Conservation (phyloP, 2,329 filamentous ascomycete species). For the Chaetomiaceae sp. region DNA sequence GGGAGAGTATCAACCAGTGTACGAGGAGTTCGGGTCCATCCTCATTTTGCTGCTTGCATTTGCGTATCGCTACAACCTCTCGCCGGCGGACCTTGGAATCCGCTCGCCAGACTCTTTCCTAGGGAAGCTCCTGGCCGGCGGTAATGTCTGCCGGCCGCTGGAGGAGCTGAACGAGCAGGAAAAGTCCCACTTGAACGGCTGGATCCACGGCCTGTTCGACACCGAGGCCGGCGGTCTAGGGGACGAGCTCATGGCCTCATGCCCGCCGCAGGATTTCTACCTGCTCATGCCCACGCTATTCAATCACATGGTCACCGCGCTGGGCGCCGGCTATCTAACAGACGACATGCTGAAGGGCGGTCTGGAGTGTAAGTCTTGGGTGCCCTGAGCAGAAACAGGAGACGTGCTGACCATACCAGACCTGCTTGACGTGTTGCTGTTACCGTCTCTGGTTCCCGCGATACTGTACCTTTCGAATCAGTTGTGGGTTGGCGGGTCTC, state of each 20-base stretch:
- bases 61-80: constrained; percentile 68
- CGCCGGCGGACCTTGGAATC: constrained; percentile 58
- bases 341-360: constrained; percentile 69
- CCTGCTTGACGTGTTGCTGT: constrained; percentile 71
- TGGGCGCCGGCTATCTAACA: constrained; percentile 58
- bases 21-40: constrained; percentile 79
- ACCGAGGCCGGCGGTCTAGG: constrained; percentile 67
- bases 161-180: constrained; percentile 62
- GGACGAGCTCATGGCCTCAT: constrained; percentile 77
- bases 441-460: constrained; percentile 73
- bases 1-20: constrained; percentile 77
- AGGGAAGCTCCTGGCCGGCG: constrained; percentile 57
- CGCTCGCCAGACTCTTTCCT: constrained; percentile 60
- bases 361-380: constrained; percentile 60
- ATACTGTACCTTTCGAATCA: constrained; percentile 67
- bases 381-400: neutral
- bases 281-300: constrained; percentile 72
- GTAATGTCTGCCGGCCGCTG: constrained; percentile 51
- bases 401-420: constrained; percentile 42
- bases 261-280: constrained; percentile 78
- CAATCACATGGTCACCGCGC: constrained; percentile 67
- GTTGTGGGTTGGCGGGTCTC: constrained; percentile 59
- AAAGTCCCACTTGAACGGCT: constrained; percentile 61
- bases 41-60: constrained; percentile 69
- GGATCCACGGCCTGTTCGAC: constrained; percentile 74